phyloP scores from a whole-genome alignment of 1,139 yeast species.

The Candida sojae region DNA sequence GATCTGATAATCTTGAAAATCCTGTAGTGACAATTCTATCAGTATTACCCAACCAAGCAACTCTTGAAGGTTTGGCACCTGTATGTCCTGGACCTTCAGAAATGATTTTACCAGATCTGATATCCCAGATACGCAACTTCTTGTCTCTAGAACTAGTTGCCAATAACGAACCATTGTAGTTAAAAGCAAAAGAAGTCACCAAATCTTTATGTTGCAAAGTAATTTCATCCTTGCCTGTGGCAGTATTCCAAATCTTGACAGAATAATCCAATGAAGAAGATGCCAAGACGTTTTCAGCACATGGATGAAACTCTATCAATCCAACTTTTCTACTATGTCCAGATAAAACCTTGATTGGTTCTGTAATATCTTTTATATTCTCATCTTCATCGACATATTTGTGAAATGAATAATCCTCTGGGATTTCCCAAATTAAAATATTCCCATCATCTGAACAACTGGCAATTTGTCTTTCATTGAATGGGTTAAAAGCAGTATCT shows the following conservation, averaged over 20 bases:
- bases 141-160: slow-evolving; percentile 95
- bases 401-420: slow-evolving; percentile 73
- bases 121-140: slow-evolving; percentile 87
- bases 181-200: slow-evolving; percentile 88
- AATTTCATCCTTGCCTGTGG: slow-evolving; percentile 66
- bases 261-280: slow-evolving; percentile 89
- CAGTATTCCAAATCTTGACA: slow-evolving; percentile 87
- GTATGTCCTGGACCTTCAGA: slow-evolving; percentile 88
- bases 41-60: slow-evolving; percentile 85
- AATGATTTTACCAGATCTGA: slow-evolving; percentile 68
- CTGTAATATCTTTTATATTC: slow-evolving; percentile 62
- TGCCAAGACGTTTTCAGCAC: slow-evolving; percentile 82
- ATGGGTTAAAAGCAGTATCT: slow-evolving; percentile 94
- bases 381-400: slow-evolving; percentile 61
- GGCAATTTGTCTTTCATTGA: slow-evolving; percentile 71
- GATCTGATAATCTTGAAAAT: slow-evolving; percentile 86
- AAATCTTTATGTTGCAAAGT: slow-evolving; percentile 86
- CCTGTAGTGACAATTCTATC: slow-evolving; percentile 95
- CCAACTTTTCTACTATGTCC: slow-evolving; percentile 97
- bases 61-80: slow-evolving; percentile 89
- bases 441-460: slow-evolving; percentile 93
- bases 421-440: slow-evolving; percentile 84
- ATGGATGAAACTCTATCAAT: slow-evolving; percentile 87
- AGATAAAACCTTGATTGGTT: slow-evolving; percentile 65
- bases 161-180: slow-evolving; percentile 80